These are phyloP conservation scores for Pisolithus thermaeus DNA, from an alignment of 1,284 basidiomycete species.

Conservation along the genomic window DNA sequence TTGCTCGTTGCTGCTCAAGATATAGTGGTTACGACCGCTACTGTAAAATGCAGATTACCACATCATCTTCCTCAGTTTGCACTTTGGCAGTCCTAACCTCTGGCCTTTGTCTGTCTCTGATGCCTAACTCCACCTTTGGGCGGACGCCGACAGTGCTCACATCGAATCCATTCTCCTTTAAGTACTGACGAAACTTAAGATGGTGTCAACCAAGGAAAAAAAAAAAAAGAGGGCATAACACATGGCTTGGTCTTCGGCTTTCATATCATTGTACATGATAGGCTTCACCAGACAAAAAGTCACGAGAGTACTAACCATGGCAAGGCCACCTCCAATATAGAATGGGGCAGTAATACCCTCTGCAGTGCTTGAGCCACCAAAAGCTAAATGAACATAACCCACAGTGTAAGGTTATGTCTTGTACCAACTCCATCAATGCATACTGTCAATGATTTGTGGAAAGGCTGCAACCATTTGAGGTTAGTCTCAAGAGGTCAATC, in stretches of 20 bases:
- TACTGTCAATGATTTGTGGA: conserved; percentile 3
- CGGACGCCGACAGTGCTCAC: no score
- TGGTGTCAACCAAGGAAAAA: not conserved
- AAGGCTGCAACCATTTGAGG: conserved; percentile 4
- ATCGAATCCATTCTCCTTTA: not conserved
- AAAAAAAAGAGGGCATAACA: not conserved
- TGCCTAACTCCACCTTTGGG: no score
- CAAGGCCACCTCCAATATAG: conserved; percentile 77
- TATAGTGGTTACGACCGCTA: no score
- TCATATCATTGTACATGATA: conserved; percentile 74
- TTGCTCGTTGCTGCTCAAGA: no score
- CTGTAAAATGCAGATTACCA: no score
- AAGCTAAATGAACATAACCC: conserved; percentile 39
- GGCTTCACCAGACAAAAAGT: conserved; percentile 74
- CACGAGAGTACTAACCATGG: conserved; percentile 71
- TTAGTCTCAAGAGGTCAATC: not conserved
- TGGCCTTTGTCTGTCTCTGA: no score
- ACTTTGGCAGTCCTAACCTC: no score
- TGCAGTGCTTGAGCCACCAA: conserved; percentile 45
- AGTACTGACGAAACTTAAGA: not conserved
- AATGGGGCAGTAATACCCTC: conserved; percentile 75
- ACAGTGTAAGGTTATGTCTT: not conserved
- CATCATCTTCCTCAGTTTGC: no score
- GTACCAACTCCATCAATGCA: not conserved
- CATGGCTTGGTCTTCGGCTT: conserved; percentile 53